A percentile compares a stretch with the other conserved stretches of the same genome.
phyloP scores from a whole-genome alignment of 2,329 filamentous ascomycete species.

The Periglandula ipomoeae region DNA sequence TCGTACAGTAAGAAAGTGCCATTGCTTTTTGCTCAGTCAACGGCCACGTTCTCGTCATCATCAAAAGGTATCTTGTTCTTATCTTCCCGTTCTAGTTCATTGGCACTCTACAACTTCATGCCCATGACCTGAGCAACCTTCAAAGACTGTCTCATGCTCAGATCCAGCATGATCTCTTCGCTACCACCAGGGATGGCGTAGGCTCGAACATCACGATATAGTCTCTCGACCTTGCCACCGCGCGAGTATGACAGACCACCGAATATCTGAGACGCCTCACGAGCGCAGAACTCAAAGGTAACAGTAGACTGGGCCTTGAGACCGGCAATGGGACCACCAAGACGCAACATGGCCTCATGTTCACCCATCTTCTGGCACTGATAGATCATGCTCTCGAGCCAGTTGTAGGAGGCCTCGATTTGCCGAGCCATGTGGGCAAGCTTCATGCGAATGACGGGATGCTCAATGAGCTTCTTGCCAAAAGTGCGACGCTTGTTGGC shows the following conservation, averaged over 20 bases:
- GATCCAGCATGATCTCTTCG: slow-evolving; percentile 97
- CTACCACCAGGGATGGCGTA: slow-evolving; percentile 94
- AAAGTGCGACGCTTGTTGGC: slow-evolving; percentile 96
- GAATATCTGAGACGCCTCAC: slow-evolving; percentile 96
- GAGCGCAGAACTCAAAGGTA: slow-evolving; percentile 95
- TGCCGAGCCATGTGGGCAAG: slow-evolving; percentile 97
- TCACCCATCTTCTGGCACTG: slow-evolving; percentile 91
- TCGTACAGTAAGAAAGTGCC: background rate
- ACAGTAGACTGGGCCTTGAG: slow-evolving; percentile 91
- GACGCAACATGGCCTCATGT: slow-evolving; percentile 89
- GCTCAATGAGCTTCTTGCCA: slow-evolving; percentile 91
- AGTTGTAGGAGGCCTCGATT: slow-evolving; percentile 93
- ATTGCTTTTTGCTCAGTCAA: background rate
- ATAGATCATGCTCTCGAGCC: slow-evolving; percentile 91
- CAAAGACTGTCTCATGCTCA: slow-evolving; percentile 86
- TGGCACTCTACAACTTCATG: slow-evolving; percentile 71
- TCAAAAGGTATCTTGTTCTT: background rate
- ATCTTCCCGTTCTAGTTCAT: background rate
- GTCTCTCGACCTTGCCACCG: slow-evolving; percentile 84
- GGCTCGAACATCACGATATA: slow-evolving; percentile 91
- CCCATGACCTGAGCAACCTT: slow-evolving; percentile 83
- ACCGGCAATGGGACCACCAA: slow-evolving; percentile 86
- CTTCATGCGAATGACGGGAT: slow-evolving; percentile 95
- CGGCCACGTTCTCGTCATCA: background rate
- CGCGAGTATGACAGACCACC: slow-evolving; percentile 86